These are phyloP conservation scores for Cercospora sp. DNA, from an alignment of 2,329 filamentous ascomycete genomes.

Conservation along the genomic window DNA sequence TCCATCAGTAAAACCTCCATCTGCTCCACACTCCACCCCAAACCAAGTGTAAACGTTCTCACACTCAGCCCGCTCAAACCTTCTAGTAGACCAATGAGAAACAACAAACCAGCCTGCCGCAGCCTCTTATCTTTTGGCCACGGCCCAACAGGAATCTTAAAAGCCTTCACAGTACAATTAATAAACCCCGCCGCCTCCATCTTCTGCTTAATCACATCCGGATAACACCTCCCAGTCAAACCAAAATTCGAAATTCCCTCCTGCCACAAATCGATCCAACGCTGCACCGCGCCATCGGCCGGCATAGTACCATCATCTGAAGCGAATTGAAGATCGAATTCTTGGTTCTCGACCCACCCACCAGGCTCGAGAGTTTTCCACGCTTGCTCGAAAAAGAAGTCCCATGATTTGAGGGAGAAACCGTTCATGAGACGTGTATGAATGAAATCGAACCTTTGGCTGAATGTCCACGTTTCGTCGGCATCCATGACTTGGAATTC, in stretches of 20 bases:
- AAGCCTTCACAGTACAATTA: slow-evolving; percentile 34
- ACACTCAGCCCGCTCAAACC: slow-evolving; percentile 34
- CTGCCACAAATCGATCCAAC: slow-evolving; percentile 32
- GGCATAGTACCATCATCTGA: slow-evolving; percentile 33
- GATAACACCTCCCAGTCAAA: slow-evolving; percentile 31
- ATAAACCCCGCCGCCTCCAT: slow-evolving; percentile 40
- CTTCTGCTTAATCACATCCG: slow-evolving; percentile 39
- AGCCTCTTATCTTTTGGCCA: slow-evolving; percentile 34
- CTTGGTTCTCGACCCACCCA: slow-evolving; percentile 46
- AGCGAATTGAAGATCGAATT: slow-evolving; percentile 35
- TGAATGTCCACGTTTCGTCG: slow-evolving; percentile 30
- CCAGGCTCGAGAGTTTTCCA: slow-evolving; percentile 36
- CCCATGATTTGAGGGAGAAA: slow-evolving; percentile 35
- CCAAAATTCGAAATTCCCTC: slow-evolving; percentile 30
- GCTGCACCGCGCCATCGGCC: slow-evolving; percentile 21
- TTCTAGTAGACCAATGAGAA: slow-evolving; percentile 32
- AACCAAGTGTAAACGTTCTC: slow-evolving; percentile 32
- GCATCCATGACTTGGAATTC: slow-evolving; percentile 29
- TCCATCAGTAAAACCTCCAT: slow-evolving; percentile 36
- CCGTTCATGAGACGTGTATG: slow-evolving; percentile 36
- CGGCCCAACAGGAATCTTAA: slow-evolving; percentile 36
- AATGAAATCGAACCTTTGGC: slow-evolving; percentile 35
- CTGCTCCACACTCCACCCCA: slow-evolving; percentile 34
- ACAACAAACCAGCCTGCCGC: slow-evolving; percentile 32
- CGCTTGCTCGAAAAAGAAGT: slow-evolving; percentile 32